phyloP scores from a whole-genome alignment of 2,329 filamentous ascomycete species.

The Neopestalotiopsis clavispora region DNA sequence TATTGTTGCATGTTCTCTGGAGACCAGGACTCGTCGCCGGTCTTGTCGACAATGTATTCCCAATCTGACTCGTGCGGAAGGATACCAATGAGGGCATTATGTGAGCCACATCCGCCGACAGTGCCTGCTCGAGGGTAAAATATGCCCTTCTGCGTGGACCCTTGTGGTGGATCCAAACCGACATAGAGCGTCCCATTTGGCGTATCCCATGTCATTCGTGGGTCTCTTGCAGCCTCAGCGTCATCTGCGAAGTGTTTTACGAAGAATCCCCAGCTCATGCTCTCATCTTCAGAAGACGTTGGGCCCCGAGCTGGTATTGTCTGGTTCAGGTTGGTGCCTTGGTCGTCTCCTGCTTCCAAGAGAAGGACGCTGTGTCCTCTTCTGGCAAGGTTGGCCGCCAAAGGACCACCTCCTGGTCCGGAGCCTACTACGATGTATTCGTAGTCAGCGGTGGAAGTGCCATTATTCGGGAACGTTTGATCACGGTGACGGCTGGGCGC shows the following conservation, averaged over 20 bases:
- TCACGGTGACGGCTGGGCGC: background rate
- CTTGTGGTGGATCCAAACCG: slow-evolving; percentile 41
- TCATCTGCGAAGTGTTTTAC: slow-evolving; percentile 60
- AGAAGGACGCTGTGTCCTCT: slow-evolving; percentile 58
- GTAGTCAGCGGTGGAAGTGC: slow-evolving; percentile 35
- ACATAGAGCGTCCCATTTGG: slow-evolving; percentile 41
- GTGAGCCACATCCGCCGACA: slow-evolving; percentile 56
- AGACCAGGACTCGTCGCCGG: slow-evolving; percentile 18
- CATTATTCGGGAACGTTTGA: background rate
- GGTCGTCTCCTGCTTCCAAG: slow-evolving; percentile 60
- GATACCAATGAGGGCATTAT: slow-evolving; percentile 63
- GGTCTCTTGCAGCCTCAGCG: slow-evolving; percentile 49
- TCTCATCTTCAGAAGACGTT: slow-evolving; percentile 43
- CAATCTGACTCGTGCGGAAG: slow-evolving; percentile 65
- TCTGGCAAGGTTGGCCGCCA: slow-evolving; percentile 55
- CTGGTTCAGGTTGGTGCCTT: slow-evolving; percentile 44
- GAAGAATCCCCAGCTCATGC: slow-evolving; percentile 57
- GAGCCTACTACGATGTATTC: slow-evolving; percentile 54
- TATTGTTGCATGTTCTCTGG: slow-evolving; percentile 11
- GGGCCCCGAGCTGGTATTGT: slow-evolving; percentile 52
- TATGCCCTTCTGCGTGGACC: slow-evolving; percentile 45
- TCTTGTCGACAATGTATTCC: slow-evolving; percentile 35
- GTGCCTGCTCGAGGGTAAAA: slow-evolving; percentile 51
- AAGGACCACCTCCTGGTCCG: slow-evolving; percentile 55
- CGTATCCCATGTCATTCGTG: slow-evolving; percentile 55